A percentile compares a stretch with the other conserved stretches of the same genome.
phyloP scores from a whole-genome alignment of 345 rosid genomes.

The Kernera saxatilis region DNA sequence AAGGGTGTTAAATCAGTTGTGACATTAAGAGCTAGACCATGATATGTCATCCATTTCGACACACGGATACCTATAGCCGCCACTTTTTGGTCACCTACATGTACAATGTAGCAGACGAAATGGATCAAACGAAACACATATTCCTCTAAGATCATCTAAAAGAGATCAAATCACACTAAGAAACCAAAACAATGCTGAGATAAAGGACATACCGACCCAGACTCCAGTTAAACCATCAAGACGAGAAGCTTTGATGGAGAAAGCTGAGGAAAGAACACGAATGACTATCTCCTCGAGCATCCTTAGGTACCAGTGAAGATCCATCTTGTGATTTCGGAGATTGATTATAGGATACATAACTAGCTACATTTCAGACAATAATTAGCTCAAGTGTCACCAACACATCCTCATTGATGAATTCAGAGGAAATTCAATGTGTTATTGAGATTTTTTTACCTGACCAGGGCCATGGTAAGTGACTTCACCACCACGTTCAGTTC shows the following conservation, averaged over 20 bases:
- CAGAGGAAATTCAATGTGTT: not conserved
- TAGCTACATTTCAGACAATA: constrained; percentile 41
- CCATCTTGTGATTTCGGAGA: constrained; percentile 85
- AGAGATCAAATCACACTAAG: not conserved
- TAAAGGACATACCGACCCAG: constrained; percentile 55
- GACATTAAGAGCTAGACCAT: constrained; percentile 78
- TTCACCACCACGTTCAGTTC: constrained; percentile 88
- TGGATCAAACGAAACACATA: not conserved
- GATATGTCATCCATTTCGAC: constrained; percentile 70
- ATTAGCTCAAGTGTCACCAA: not conserved
- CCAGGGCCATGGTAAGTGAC: constrained; percentile 93
- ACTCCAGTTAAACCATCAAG: constrained; percentile 74
- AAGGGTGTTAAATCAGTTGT: constrained; percentile 74
- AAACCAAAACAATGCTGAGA: not conserved
- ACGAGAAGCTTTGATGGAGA: constrained; percentile 64
- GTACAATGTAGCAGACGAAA: not conserved
- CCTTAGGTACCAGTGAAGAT: constrained; percentile 91
- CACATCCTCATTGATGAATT: not conserved
- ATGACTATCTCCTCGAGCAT: constrained; percentile 73
- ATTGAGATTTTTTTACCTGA: constrained; percentile 40
- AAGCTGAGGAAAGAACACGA: constrained; percentile 61
- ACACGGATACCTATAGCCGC: constrained; percentile 81
- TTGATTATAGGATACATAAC: constrained; percentile 80
- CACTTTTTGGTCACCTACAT: constrained; percentile 59
- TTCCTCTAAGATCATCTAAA: not conserved